Evolutionary conservation across 352 stramenopile species (phyloP), one percentile per base, ranked within the genome.

Genomic region (Phytophthora uliginosa): DNA sequence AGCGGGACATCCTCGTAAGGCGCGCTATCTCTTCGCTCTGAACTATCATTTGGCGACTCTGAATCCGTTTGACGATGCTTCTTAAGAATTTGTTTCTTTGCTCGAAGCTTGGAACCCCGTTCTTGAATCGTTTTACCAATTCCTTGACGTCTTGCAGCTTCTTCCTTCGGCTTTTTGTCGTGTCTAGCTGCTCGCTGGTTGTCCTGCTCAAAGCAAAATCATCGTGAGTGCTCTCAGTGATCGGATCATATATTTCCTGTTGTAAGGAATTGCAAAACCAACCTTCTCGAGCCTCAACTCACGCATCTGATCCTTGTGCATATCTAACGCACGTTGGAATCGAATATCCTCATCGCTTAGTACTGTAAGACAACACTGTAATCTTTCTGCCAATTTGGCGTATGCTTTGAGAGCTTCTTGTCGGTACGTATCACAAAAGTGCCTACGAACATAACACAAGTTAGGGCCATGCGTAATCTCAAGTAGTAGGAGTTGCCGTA

Each of bases 41-140:
- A 54, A 12, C 12, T 26, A 8, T 52, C 36, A 20, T 17, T n/a
- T 56, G 17, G 8, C 24, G 6, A 7, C 12, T 71, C 42, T 22
- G 45, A 9, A 7, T 36, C 36, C 15, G 10, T 20, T 8, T 59
- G 31, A 13, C 6, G 10, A 13, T 22, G n/a, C 31, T 62, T 70
- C 56, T 42, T 47, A 31, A 18, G 10, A 12, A 3, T 67, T 10
- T 45, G 65, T 45, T 64, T 65, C 26, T 74, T 81, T 10, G 15
- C 4, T 51, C 55, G 76, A 22, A 78, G 26, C 64, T 66, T 69
- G 7, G 36, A 52, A 45, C 54, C 73, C 9, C 74, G 63, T 0
- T 76, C 69, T 13, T 73, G 15, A 3, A 72, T 80, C 38, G 75
- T 83, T 54, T 76, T 69, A 20, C 70, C 69, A 55, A 77, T 81